Base-by-base conservation (phyloP, 2,329 filamentous ascomycete genomes). In the Proliferodiscus dingleyae region DNA sequence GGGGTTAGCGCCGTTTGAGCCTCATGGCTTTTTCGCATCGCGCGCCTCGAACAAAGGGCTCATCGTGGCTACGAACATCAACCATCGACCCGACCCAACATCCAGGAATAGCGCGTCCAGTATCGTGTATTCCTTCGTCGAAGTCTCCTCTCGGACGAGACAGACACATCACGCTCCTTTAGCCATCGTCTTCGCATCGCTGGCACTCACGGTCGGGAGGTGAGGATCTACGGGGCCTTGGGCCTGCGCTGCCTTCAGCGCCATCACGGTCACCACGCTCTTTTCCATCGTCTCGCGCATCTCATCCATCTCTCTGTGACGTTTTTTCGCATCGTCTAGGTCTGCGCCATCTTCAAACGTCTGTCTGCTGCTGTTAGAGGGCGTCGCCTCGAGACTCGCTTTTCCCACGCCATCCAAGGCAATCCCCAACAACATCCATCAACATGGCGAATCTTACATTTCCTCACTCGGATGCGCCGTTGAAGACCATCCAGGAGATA, bases 401-500 rank as follows among this genome's bases (percentile, higher is more conserved):
- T 34, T 53, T 39, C 43, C 49, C 51, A 49, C 28, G 33, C 29
- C 16, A 43, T 18, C 26, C 49, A 32, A 26, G 34, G 32, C 29
- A 40, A 33, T 23, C n/a, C 23, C 32, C 29, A 42, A 28, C 48
- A 43, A 47, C 48, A 51, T 43, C 46, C 46, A 38, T 51, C 71
- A 87, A 63, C 64, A 95, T 98, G 93, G 80, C 91, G 73, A 95
- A 94, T 72, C 83, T 91, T 58, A 84, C 84, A 67, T 95, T 95
- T 65, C 78, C 85, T 64, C 88, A 89, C 71, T 95, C 88, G 67
- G 90, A 87, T 79, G 90, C 87, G 80, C 90, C 90, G 69, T 79
- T 97, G 79, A 91, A 93, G 77, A 95, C 87, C 57, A 90, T 98
- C 63, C 85, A 96, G 78, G 94, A 98, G 78, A 95, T 98, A 62